Evolutionary conservation across 148 eudicot species (phyloP), one percentile per base, ranked within the genome.

Genomic region (Rhododendron ferrugineum): DNA sequence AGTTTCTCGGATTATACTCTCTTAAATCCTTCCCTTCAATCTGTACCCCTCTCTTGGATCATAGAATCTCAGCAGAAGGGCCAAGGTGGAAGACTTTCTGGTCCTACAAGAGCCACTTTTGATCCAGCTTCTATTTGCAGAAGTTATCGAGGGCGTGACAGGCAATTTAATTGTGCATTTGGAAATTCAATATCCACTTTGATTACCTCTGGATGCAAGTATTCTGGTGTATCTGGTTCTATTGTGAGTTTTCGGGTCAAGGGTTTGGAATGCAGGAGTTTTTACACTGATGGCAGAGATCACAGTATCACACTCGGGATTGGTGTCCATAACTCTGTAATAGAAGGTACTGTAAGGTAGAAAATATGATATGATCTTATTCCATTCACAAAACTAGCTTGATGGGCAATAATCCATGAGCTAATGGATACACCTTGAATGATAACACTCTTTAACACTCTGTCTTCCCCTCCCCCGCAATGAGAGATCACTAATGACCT

Each of bases 91-190:
- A 26, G 93, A 91, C 56, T 91, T 91, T 42, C 93, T 91, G 22
- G 92, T 90, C 81, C 93, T 92, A 87, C 92, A 44, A 91, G 89
- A 83, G 92, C 93, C 62, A 91, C 92, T 82, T 83, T 91, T 32
- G 90, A 86, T 77, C 93, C 93, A 70, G 89, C 84, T 85, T 90
- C 86, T 15, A 91, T 88, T 50, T 70, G 83, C 70, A 47, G 10
- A 47, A 47, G 50, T 47, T 47, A 47, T 47, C 13, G 1, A 47
- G 11, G 11, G 70, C 90, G 81, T 66, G 87, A 87, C 26, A 88
- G 88, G 84, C 87, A 91, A 81, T 50, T 80, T 49, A 91, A 89
- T 36, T 86, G 83, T 66, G 88, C 87, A 60, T 84, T 85, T 79
- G 42, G 81, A 77, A 91, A 89, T 72, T 88, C 87, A 34, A 91